A percentile compares a stretch with the other conserved stretches of the same genome.
phyloP scores from a whole-genome alignment of 345 rosid species.

The Euclidium syriacum region DNA sequence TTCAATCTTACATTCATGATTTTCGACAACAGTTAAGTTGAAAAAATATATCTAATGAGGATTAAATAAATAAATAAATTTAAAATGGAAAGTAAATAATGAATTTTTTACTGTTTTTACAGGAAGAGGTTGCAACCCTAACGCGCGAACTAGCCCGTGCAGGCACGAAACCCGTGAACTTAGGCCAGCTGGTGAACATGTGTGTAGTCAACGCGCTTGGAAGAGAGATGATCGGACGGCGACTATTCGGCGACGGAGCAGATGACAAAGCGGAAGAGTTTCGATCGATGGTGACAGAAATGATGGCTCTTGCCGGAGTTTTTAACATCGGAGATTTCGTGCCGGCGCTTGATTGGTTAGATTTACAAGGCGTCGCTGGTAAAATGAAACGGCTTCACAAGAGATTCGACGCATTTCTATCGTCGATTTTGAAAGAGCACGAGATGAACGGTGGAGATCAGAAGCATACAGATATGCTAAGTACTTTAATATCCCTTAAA shows the following conservation, averaged over 20 bases:
- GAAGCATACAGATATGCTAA: conserved; percentile 45
- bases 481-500: conserved; percentile 55
- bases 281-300: conserved; percentile 83
- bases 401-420: conserved; percentile 63
- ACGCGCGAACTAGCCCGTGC: conserved; percentile 39
- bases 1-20: too few relatives aligned
- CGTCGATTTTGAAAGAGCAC: conserved; percentile 58
- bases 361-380: conserved; percentile 70
- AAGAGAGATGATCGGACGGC: conserved; percentile 68
- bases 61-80: too few relatives aligned
- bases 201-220: conserved; percentile 76
- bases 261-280: conserved; percentile 80
- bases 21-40: too few relatives aligned
- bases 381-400: conserved; percentile 89
- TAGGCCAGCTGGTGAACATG: conserved; percentile 59
- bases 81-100: too few relatives aligned
- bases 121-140: conserved; percentile 62
- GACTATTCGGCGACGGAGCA: conserved; percentile 51
- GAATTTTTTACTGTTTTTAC: not conserved
- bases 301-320: conserved; percentile 77
- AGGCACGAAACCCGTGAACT: conserved; percentile 32
- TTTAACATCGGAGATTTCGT: conserved; percentile 85
- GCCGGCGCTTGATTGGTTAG: conserved; percentile 75
- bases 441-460: conserved; percentile 26
- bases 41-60: too few relatives aligned